Conservation (phyloP, 2,329 filamentous ascomycete genomes). For the Pezicula carpinea region DNA sequence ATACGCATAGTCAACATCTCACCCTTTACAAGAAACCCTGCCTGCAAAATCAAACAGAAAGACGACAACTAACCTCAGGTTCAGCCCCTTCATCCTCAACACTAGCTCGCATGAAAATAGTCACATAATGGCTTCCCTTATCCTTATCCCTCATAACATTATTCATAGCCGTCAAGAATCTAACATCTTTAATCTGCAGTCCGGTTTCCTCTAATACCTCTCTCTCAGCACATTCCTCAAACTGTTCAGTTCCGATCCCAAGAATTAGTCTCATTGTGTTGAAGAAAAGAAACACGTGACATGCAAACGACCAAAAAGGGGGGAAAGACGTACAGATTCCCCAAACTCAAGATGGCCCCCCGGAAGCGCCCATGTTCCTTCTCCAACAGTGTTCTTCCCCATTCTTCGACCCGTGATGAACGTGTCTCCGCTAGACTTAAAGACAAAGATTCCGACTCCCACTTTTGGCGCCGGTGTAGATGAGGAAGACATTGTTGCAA, state of each 20-base stretch:
- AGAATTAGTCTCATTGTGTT: too few species aligned
- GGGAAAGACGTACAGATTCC: slow-evolving; percentile 38
- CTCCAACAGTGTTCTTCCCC: too few species aligned
- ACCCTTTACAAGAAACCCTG: too few species aligned
- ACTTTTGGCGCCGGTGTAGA: too few species aligned
- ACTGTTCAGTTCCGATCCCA: slow-evolving; percentile 10
- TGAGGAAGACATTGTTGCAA: too few species aligned
- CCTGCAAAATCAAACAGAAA: too few species aligned
- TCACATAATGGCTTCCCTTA: slow-evolving; percentile 64
- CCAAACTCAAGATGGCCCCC: slow-evolving; percentile 72
- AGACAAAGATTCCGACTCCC: too few species aligned
- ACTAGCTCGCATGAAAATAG: slow-evolving; percentile 59
- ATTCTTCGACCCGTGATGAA: too few species aligned
- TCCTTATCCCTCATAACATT: slow-evolving; percentile 53
- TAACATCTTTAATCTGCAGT: slow-evolving; percentile 46
- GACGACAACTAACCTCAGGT: slow-evolving; percentile 41
- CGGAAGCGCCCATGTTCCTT: slow-evolving; percentile 60
- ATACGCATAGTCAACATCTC: too few species aligned
- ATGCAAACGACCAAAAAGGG: too few species aligned
- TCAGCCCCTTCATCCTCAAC: slow-evolving; percentile 42
- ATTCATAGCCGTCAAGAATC: slow-evolving; percentile 60
- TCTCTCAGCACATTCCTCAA: slow-evolving; percentile 57
- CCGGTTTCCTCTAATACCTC: slow-evolving; percentile 70
- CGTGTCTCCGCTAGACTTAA: too few species aligned
- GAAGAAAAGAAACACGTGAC: too few species aligned